Percentiles rank a stretch among this genome's conserved stretches.
Evolutionary conservation across 1,284 basidiomycete genomes (phyloP).

Genomic region (Fomitopsis palustris): DNA sequence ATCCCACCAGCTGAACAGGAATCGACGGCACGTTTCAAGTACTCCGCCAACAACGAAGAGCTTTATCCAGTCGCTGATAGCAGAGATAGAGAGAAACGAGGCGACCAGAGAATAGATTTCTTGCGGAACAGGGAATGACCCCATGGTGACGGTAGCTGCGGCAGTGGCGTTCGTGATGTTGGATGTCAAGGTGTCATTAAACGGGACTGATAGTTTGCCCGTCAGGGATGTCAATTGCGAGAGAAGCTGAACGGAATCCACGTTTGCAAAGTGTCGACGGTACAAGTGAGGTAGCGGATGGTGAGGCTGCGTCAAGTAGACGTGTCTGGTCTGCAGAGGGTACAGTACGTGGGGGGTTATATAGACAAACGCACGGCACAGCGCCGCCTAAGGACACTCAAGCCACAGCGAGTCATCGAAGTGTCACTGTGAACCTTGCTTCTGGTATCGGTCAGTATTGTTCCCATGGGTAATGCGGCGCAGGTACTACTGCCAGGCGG

Average conservation of each 20-base stretch:
- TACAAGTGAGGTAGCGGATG: not conserved
- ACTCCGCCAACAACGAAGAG: constrained; percentile 24
- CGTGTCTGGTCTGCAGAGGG: too few species aligned
- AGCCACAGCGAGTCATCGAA: too few species aligned
- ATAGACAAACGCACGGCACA: too few species aligned
- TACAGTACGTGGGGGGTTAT: too few species aligned
- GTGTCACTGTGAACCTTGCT: too few species aligned
- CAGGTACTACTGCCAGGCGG: too few species aligned
- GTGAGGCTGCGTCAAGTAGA: not conserved
- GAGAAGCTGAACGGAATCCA: not conserved
- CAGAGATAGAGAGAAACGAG: constrained; percentile 13
- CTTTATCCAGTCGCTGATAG: constrained; percentile 27
- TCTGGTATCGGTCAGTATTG: too few species aligned
- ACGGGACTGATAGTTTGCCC: not conserved
- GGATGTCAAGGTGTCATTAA: not conserved
- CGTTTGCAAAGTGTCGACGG: not conserved
- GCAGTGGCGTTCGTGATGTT: not conserved
- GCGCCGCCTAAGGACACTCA: too few species aligned
- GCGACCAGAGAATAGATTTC: constrained; percentile 3
- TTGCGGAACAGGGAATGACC: not conserved
- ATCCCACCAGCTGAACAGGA: constrained; percentile 9
- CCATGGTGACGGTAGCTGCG: not conserved
- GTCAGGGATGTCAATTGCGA: not conserved
- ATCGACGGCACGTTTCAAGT: constrained; percentile 14
- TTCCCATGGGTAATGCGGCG: too few species aligned